Evolutionary conservation across 2,329 filamentous ascomycete genomes (phyloP), one percentile per base, ranked within the genome.

Genomic region (Phyllachora maydis): DNA sequence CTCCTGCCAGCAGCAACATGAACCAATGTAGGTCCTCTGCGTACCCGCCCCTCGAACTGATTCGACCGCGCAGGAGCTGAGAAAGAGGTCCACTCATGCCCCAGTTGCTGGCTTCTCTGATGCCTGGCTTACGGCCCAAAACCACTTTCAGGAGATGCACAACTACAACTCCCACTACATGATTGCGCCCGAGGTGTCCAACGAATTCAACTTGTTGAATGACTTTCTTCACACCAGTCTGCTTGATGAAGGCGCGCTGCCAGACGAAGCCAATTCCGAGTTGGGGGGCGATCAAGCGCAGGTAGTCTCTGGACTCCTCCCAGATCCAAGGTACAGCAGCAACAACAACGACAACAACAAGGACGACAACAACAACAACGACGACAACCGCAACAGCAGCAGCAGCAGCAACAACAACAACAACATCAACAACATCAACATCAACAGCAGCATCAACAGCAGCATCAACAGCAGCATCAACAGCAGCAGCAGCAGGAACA

Each of bases 171-270:
- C 79, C 28, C 88, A 78, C 41, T 95, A 88, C 55, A 83, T 92
- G 74, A 90, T 93, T 52, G 54, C 59, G 23, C 78, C 82, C 32
- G 88, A 98, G 50, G 78, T 93, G 37, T 83, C 77, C 30, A 88
- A 88, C 51, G 88, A 98, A 55, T 93, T 92, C 47, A 92, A 93
- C 43, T 56, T 95, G 24, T 67, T 98, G 41, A 91, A 90, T 55
- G 85, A 98, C 47, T 95, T 95, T 43, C 63, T 98, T 30, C 88
- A 83, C 47, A 90, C 72, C 35, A 91, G 79, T 42, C 55, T 93
- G 26, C 63, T 93, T 33, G 83, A 95, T 50, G 83, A 91, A 45
- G 67, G 66, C 30, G 68, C 68, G 24, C 60, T 73, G 28, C 67
- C 73, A 26, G 63, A 70, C 17, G 69, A 79, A 30, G 75, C 81